Evolutionary conservation across 805 yeast genomes (phyloP), one percentile per base, ranked within the genome.

Genomic region (Pichia rugopelliculosa): DNA sequence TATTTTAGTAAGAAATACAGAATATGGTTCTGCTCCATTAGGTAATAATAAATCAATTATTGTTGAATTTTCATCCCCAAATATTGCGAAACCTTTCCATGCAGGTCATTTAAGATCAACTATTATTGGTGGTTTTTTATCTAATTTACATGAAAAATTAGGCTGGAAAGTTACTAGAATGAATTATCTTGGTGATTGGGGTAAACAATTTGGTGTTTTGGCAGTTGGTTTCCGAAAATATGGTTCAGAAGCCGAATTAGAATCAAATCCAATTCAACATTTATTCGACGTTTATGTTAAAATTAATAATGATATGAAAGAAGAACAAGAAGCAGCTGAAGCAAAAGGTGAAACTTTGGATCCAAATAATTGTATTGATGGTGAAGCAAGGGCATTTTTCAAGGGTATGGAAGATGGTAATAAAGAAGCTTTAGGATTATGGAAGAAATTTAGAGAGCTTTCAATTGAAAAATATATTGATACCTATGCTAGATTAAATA

Each of bases 101-200:
- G 99, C 99, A 47, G 99, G 99, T 51, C 99, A 93, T 68, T 79
- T 93, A 68, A 84, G 99, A 70, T 86, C 96, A 27, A 93, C 99
- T 40, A 93, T 93, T 62, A 93, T 93, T 64, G 99, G 99, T 58
- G 98, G 98, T 15, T 93, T 89, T 72, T 67, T 93, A 42, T 71
- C 96, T 37, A 91, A 90, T 68, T 74, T 93, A 65, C 87, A 93
- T 64, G 96, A 89, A 69, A 82, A 79, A 56, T 73, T 83, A 49
- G 99, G 98, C 41, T 93, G 91, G 87, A 78, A 87, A n/a, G 99
- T 93, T 40, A 70, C 77, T 56, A 80, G 97, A 70, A 76, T 91
- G 73, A 93, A 93, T 74, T 93, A 93, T 69, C 75, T 93, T 56
- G 99, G 99, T 61, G 99, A 93, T 70, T 93, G 99, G 99, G 99